Percentiles rank a stretch among this genome's conserved stretches.
These are phyloP conservation scores for Russula foetens DNA, from an alignment of 768 basidiomycete species.

Conservation along the genomic window DNA sequence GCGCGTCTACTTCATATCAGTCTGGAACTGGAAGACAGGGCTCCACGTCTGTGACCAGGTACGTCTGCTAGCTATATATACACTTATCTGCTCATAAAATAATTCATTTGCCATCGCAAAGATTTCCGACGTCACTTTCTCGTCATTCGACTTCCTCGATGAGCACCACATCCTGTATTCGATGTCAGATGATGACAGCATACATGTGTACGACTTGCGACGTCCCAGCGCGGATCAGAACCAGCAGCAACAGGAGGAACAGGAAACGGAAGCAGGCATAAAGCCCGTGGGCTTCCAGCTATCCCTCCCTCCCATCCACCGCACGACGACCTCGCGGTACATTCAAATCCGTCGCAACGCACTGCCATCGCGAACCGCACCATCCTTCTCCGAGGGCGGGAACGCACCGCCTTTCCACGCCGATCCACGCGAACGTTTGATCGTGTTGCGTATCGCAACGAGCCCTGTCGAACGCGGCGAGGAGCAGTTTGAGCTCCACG, in stretches of 20 bases:
- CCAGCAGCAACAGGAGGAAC: neutral
- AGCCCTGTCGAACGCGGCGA: slow-evolving; percentile 5
- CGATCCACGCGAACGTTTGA: slow-evolving; percentile 2
- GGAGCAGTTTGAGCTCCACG: slow-evolving; percentile 8
- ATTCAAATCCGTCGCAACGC: slow-evolving; percentile 9
- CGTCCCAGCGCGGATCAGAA: neutral
- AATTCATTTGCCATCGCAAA: neutral
- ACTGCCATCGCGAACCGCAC: neutral
- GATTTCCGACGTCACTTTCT: neutral
- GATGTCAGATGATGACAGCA: neutral
- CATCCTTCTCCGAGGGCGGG: neutral
- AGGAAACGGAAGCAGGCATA: neutral
- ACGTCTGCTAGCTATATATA: neutral
- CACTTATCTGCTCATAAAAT: no score
- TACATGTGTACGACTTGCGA: slow-evolving; percentile 11
- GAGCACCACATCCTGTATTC: slow-evolving; percentile 9
- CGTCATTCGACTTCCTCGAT: slow-evolving; percentile 12
- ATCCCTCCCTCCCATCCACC: neutral
- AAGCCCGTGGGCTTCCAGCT: neutral
- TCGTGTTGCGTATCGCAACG: slow-evolving; percentile 1
- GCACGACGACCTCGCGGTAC: neutral
- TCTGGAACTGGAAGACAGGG: slow-evolving; percentile 17
- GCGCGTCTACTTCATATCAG: neutral
- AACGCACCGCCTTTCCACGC: neutral
- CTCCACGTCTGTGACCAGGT: neutral